phyloP scores from a whole-genome alignment of 352 stramenopile species.

The Phytophthora crassamura region DNA sequence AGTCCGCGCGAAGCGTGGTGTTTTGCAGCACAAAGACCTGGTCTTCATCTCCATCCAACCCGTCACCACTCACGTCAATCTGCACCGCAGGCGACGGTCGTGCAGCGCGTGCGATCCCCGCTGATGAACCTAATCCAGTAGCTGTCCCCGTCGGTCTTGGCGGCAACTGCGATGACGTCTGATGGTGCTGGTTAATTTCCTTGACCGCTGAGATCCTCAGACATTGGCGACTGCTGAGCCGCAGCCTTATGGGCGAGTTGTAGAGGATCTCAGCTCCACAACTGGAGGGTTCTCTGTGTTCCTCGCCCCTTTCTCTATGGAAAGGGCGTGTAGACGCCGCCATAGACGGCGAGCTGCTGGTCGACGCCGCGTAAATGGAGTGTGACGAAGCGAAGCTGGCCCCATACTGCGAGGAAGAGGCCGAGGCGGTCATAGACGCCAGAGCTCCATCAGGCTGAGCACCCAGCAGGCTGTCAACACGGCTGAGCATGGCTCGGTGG shows the following conservation, averaged over 20 bases:
- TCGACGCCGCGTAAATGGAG: constrained; percentile 13
- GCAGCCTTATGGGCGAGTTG: constrained; percentile 69
- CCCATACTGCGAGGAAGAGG: constrained; percentile 27
- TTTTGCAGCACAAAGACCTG: constrained; percentile 87
- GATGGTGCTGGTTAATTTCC: constrained; percentile 6
- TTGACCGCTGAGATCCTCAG: constrained; percentile 55
- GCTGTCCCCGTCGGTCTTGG: constrained; percentile 27
- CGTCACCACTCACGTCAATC: constrained; percentile 70
- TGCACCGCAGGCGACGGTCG: constrained; percentile 21
- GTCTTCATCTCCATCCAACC: constrained; percentile 72
- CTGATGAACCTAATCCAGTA: constrained; percentile 10
- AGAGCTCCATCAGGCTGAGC: constrained; percentile 15
- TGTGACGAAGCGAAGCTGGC: constrained; percentile 11
- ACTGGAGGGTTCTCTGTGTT: constrained; percentile 59
- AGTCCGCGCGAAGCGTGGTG: constrained; percentile 70
- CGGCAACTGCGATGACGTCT: constrained; percentile 31
- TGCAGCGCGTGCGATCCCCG: constrained; percentile 30
- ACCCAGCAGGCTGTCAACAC: constrained; percentile 61
- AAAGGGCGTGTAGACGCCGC: constrained; percentile 19
- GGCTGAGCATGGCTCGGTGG: constrained; percentile 65
- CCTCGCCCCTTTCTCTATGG: constrained; percentile 42
- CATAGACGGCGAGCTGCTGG: constrained; percentile 25
- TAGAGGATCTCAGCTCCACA: constrained; percentile 81
- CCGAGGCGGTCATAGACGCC: neutral
- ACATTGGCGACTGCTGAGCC: constrained; percentile 75